Percentiles rank a stretch among this genome's conserved stretches.
Evolutionary conservation across 805 yeast species (phyloP).

Genomic region (Blastobotrys attinorum): DNA sequence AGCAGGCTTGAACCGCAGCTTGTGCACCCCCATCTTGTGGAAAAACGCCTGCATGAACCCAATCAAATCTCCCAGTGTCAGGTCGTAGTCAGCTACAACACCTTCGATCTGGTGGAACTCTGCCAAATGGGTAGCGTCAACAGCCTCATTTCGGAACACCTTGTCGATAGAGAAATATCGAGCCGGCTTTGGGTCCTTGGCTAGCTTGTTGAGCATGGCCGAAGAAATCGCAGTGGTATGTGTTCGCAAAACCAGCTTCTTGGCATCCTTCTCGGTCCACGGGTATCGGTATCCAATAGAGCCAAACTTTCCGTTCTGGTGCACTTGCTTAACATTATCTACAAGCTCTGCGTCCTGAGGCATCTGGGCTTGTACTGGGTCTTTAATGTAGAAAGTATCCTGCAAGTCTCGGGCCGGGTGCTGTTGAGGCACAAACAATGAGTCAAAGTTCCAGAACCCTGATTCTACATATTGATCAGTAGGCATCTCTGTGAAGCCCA

Average conservation of each 20-base stretch:
- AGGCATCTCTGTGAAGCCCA: slow-evolving; percentile 99
- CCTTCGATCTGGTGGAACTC: slow-evolving; percentile 99
- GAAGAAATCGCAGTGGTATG: slow-evolving; percentile 96
- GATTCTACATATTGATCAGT: slow-evolving; percentile 96
- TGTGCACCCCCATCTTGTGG: slow-evolving; percentile 92
- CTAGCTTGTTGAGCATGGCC: slow-evolving; percentile 76
- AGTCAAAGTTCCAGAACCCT: slow-evolving; percentile 98
- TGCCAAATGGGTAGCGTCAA: slow-evolving; percentile 97
- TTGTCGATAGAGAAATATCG: slow-evolving; percentile 94
- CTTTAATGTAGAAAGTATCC: slow-evolving; percentile 96
- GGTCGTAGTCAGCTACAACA: slow-evolving; percentile 91
- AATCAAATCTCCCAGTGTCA: slow-evolving; percentile 91
- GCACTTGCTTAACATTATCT: slow-evolving; percentile 73
- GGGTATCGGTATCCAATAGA: slow-evolving; percentile 98
- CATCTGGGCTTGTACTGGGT: slow-evolving; percentile 70
- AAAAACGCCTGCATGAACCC: slow-evolving; percentile 98
- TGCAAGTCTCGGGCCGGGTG: slow-evolving; percentile 99
- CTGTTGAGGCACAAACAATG: slow-evolving; percentile 96
- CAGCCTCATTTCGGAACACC: slow-evolving; percentile 99
- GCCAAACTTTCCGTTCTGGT: slow-evolving; percentile 83
- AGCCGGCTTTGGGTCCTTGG: slow-evolving; percentile 51
- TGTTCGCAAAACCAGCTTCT: slow-evolving; percentile 88
- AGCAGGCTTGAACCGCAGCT: slow-evolving; percentile 95
- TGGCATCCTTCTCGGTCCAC: slow-evolving; percentile 88
- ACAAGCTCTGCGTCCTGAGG: slow-evolving; percentile 79